Evolutionary conservation across 495 filamentous ascomycete genomes (phyloP).

Genomic region (Bombardia bombarda): DNA sequence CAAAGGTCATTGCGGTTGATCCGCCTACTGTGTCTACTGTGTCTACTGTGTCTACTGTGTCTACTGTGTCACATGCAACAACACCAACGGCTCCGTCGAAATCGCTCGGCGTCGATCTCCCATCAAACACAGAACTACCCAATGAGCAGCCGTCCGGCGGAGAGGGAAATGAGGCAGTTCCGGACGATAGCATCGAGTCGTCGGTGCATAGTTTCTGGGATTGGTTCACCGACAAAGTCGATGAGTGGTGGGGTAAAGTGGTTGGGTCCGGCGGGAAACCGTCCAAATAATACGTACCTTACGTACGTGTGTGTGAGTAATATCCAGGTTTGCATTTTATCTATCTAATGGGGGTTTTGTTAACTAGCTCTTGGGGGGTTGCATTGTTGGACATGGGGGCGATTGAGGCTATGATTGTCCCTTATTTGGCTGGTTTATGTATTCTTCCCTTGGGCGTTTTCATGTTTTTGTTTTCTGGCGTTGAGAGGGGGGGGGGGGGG

Average conservation of each 20-base stretch:
- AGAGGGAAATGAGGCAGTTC: slow-evolving; percentile 2
- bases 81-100: slow-evolving; percentile 3
- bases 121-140: slow-evolving; percentile 10
- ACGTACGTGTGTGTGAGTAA: no score
- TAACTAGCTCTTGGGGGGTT: no score
- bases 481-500: no score
- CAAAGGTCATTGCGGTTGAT: slow-evolving; percentile 13
- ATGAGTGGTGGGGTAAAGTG: slow-evolving; percentile 32
- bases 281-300: no score
- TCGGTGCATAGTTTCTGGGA: slow-evolving; percentile 33
- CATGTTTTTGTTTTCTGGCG: no score
- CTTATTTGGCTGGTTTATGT: no score
- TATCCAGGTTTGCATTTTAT: no score
- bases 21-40: slow-evolving; percentile 3
- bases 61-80: background rate
- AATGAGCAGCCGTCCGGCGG: slow-evolving; percentile 13
- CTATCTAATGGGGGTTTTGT: no score
- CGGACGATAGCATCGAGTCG: slow-evolving; percentile 3
- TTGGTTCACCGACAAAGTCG: slow-evolving; percentile 41
- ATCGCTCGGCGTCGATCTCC: slow-evolving; percentile 11
- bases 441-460: no score
- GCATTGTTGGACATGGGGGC: no score
- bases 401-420: no score
- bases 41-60: background rate
- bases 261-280: slow-evolving; percentile 7